These are phyloP conservation scores for Luzula sylvatica DNA, from an alignment of 176 grass and related monocot species.

Conservation along the genomic window DNA sequence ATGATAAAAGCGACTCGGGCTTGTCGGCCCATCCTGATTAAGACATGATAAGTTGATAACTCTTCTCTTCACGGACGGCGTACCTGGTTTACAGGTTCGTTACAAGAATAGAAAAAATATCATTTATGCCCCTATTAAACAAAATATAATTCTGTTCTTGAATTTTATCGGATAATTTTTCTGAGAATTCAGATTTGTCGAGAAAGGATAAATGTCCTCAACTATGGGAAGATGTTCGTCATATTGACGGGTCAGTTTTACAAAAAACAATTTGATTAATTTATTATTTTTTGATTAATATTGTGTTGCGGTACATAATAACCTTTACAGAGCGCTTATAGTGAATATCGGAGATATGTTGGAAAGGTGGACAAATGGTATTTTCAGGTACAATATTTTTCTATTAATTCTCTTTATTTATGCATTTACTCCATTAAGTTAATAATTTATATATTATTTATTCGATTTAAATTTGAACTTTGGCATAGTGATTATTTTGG, in stretches of 20 bases:
- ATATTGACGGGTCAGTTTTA: slow-evolving; percentile 54
- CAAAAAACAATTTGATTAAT: too few relatives aligned
- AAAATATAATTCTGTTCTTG: neutral
- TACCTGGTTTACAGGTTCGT: slow-evolving; percentile 62
- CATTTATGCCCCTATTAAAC: too few relatives aligned
- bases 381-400: slow-evolving; percentile 44
- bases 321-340: slow-evolving; percentile 36
- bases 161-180: too few relatives aligned
- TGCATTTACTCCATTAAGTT: neutral
- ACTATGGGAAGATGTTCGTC: slow-evolving; percentile 71
- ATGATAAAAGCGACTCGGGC: slow-evolving; percentile 51
- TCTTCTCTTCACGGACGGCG: slow-evolving; percentile 57
- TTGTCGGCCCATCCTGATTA: slow-evolving; percentile 68
- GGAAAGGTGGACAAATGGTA: slow-evolving; percentile 83
- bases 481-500: too few relatives aligned
- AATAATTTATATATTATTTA: too few relatives aligned
- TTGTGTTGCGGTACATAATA: too few relatives aligned
- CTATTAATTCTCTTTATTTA: neutral
- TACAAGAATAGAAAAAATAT: too few relatives aligned
- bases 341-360: slow-evolving; percentile 82
- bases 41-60: slow-evolving; percentile 57
- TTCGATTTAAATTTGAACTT: too few relatives aligned
- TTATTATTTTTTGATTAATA: too few relatives aligned
- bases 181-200: slow-evolving; percentile 59
- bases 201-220: slow-evolving; percentile 66